These are phyloP conservation scores for Elsinoe australis DNA, from an alignment of 2,329 filamentous ascomycete species.

Conservation along the genomic window DNA sequence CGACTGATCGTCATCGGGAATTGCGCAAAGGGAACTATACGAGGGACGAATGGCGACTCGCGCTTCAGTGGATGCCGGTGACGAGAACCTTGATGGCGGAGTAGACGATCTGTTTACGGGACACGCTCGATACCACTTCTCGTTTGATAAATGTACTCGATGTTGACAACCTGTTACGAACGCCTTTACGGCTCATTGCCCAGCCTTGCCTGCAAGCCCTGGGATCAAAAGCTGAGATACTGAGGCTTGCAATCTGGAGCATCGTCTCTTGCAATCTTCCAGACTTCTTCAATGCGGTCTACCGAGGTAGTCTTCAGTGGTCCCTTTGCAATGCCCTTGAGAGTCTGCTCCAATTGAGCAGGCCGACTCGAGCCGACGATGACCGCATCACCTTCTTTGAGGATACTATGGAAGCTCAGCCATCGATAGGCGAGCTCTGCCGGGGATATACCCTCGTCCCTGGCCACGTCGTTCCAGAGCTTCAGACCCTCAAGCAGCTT, in stretches of 20 bases:
- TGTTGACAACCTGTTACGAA: no score
- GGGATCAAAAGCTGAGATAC: constrained; percentile 3
- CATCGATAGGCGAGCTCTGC: constrained; percentile 41
- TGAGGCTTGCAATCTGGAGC: constrained; percentile 24
- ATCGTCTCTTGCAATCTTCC: constrained; percentile 31
- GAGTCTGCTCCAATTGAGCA: constrained; percentile 30
- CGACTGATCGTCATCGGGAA: no score
- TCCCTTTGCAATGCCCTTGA: constrained; percentile 28
- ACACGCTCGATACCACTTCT: no score
- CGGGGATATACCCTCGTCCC: constrained; percentile 33
- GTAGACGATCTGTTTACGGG: no score
- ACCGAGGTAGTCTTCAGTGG: constrained; percentile 28
- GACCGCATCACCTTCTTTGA: constrained; percentile 36
- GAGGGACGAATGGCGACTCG: no score
- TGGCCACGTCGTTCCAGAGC: constrained; percentile 35
- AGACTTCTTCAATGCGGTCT: constrained; percentile 30
- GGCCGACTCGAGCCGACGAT: constrained; percentile 35
- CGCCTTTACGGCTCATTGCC: no score
- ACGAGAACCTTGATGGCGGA: no score
- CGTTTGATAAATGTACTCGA: no score
- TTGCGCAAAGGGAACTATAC: no score
- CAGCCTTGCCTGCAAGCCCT: no score
- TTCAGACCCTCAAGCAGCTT: constrained; percentile 31
- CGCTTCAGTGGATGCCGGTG: no score
- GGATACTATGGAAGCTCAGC: constrained; percentile 35